phyloP scores from a whole-genome alignment of 495 filamentous ascomycete species.

The Aspergillus avenaceus region DNA sequence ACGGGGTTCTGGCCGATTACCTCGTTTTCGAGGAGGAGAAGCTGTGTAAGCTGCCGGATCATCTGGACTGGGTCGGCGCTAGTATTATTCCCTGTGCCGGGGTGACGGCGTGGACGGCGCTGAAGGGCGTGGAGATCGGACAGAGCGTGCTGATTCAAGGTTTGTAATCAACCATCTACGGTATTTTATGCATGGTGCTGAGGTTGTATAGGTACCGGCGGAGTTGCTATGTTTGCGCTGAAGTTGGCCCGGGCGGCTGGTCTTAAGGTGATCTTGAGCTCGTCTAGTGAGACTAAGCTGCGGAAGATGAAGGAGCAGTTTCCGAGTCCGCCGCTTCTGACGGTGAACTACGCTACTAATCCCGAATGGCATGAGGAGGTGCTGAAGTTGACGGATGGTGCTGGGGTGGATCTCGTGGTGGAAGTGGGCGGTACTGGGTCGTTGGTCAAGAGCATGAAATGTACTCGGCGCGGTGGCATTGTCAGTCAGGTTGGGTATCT shows the following conservation, averaged over 20 bases:
- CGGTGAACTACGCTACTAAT: constrained; percentile 29
- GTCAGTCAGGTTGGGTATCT: constrained; percentile 42
- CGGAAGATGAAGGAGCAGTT: constrained; percentile 15
- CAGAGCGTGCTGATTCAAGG: constrained; percentile 40
- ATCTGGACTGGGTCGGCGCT: constrained; percentile 29
- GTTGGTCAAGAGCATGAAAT: constrained; percentile 32
- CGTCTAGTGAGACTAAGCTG: constrained; percentile 33
- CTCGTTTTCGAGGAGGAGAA: constrained; percentile 29
- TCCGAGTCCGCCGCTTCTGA: constrained; percentile 16
- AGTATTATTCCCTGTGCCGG: constrained; percentile 34
- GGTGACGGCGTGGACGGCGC: constrained; percentile 35
- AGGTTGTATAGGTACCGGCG: constrained; percentile 26
- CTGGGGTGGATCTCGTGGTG: constrained; percentile 37
- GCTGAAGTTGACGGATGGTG: constrained; percentile 25
- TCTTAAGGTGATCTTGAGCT: constrained; percentile 28
- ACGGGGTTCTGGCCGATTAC: constrained; percentile 34
- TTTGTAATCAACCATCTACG: constrained; percentile 5
- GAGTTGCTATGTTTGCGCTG: constrained; percentile 31
- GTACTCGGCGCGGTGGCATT: constrained; percentile 29
- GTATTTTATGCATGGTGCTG: neutral
- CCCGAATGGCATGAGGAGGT: constrained; percentile 34
- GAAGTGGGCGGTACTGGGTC: constrained; percentile 32
- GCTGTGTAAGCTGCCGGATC: constrained; percentile 22
- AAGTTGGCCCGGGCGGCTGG: constrained; percentile 31
- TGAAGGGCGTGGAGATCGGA: constrained; percentile 28